Evolutionary conservation across 2,329 filamentous ascomycete species (phyloP).

Genomic region (Stylonectria norvegica): DNA sequence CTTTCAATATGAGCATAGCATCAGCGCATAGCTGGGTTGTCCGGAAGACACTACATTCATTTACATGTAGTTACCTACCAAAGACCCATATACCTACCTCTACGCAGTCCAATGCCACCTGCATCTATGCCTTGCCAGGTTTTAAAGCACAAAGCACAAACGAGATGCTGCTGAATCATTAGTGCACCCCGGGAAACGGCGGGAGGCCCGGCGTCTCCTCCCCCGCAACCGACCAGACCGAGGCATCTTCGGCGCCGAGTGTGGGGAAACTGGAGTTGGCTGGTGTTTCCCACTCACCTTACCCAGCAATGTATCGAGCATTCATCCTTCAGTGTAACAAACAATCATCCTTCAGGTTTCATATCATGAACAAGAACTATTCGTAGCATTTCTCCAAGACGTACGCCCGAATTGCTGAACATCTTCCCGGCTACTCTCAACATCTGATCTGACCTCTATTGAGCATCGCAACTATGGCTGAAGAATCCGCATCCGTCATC

Average conservation of each 20-base stretch:
- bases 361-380: background rate
- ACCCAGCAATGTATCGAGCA: no score
- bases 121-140: no score
- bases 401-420: background rate
- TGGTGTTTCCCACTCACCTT: background rate
- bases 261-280: constrained; percentile 17
- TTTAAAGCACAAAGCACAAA: no score
- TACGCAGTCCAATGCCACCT: no score
- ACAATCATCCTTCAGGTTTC: background rate
- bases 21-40: no score
- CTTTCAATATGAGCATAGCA: no score
- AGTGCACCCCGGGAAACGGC: background rate
- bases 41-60: no score
- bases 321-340: no score
- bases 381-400: background rate
- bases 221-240: constrained; percentile 15
- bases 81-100: no score
- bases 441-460: background rate
- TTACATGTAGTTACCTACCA: no score
- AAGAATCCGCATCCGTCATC: constrained; percentile 29
- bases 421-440: background rate
- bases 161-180: constrained; percentile 3
- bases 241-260: constrained; percentile 21
- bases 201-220: background rate
- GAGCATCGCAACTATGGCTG: constrained; percentile 11